These are phyloP conservation scores for Geotrichum carabidarum DNA, from an alignment of 1,139 yeast genomes.

Conservation along the genomic window DNA sequence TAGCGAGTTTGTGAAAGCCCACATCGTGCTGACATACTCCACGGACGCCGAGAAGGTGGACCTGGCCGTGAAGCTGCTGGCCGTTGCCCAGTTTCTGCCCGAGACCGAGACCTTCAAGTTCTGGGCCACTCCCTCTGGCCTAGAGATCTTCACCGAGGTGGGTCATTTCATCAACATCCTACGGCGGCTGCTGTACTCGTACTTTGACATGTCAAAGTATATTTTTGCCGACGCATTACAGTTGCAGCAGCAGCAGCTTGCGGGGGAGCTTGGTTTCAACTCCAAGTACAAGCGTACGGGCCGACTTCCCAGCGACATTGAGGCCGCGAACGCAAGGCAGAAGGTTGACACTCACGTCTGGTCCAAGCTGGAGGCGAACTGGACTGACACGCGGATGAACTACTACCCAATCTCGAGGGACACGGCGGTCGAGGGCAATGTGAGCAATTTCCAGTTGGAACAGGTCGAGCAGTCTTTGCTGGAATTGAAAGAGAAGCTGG, in stretches of 20 bases:
- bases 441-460: constrained; percentile 8
- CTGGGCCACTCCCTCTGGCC: background rate
- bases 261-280: background rate
- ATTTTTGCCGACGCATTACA: constrained; percentile 26
- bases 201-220: constrained; percentile 23
- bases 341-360: background rate
- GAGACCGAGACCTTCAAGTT: constrained; percentile 10
- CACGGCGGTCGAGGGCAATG: background rate
- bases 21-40: constrained; percentile 6
- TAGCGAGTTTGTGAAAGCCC: constrained; percentile 23
- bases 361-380: background rate
- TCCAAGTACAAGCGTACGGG: background rate
- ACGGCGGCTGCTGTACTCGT: constrained; percentile 23
- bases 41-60: constrained; percentile 10
- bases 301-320: background rate
- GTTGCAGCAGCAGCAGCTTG: constrained; percentile 16
- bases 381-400: constrained; percentile 12
- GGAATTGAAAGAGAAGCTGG: background rate
- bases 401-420: constrained; percentile 10
- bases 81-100: constrained; percentile 1
- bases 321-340: background rate
- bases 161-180: constrained; percentile 11
- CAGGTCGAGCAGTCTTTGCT: constrained; percentile 1
- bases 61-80: constrained; percentile 7
- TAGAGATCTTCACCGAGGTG: constrained; percentile 3